Percentiles rank a stretch among this genome's conserved stretches.
These are phyloP conservation scores for Fusarium musae DNA, from an alignment of 2,329 filamentous ascomycete species.

Conservation along the genomic window DNA sequence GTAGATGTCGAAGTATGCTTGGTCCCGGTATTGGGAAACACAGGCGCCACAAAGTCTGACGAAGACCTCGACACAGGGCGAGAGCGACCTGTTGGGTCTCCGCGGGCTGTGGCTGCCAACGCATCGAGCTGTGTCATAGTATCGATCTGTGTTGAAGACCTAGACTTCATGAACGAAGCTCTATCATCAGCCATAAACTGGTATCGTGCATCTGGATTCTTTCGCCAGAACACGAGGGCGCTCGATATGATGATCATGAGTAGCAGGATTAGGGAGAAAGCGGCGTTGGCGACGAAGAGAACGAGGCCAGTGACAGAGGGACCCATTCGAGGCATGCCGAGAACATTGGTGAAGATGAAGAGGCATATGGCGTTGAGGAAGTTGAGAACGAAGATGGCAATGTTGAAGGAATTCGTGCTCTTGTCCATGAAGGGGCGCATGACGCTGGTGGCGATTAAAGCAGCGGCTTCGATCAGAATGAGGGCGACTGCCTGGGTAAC, in stretches of 20 bases:
- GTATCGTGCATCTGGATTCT: conserved; percentile 96
- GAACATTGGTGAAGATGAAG: conserved; percentile 86
- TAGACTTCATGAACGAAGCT: conserved; percentile 96
- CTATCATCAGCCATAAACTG: conserved; percentile 96
- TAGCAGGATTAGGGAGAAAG: conserved; percentile 83
- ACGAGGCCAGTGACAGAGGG: conserved; percentile 88
- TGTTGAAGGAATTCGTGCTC: conserved; percentile 96
- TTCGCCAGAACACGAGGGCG: conserved; percentile 78
- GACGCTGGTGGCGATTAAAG: conserved; percentile 80
- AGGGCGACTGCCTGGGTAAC: conserved; percentile 85
- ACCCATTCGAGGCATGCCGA: conserved; percentile 84
- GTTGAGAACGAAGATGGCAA: conserved; percentile 88
- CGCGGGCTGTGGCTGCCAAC: conserved; percentile 88
- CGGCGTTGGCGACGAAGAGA: conserved; percentile 88
- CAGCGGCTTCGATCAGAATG: conserved; percentile 81
- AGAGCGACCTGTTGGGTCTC: conserved; percentile 60
- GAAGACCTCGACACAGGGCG: conserved; percentile 19
- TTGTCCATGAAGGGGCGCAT: conserved; percentile 98
- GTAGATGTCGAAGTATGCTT: conserved; percentile 4
- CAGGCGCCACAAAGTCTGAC: conserved; percentile 3
- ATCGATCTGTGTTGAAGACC: conserved; percentile 72
- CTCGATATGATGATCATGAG: conserved; percentile 76
- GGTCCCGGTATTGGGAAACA: background rate
- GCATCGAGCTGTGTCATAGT: conserved; percentile 88
- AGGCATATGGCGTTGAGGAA: conserved; percentile 91